Evolutionary conservation across 2,329 filamentous ascomycete species (phyloP).

Genomic region (Talaromyces marneffei): DNA sequence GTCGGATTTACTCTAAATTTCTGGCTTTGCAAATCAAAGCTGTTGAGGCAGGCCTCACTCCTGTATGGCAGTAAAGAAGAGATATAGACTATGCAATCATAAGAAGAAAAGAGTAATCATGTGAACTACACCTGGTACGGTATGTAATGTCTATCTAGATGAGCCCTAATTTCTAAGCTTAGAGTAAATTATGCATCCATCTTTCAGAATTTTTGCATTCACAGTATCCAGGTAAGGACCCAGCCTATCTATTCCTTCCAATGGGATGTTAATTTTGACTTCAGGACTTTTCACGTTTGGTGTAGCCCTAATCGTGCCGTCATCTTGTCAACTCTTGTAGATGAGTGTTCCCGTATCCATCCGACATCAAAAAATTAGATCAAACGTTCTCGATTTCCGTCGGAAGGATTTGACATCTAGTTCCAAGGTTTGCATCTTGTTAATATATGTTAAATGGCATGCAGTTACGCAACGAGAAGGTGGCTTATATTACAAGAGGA

Average conservation of each 20-base stretch:
- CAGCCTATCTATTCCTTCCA: background rate
- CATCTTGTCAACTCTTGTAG: background rate
- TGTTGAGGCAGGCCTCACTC: slow-evolving; percentile 34
- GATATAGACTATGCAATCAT: background rate
- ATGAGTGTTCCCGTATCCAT: background rate
- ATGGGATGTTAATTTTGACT: background rate
- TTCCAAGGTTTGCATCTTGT: background rate
- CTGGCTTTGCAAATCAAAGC: slow-evolving; percentile 49
- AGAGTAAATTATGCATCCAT: background rate
- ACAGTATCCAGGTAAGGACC: background rate
- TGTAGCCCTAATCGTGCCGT: background rate
- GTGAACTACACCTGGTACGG: background rate
- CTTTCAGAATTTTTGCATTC: background rate
- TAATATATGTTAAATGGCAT: background rate
- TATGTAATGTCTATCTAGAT: background rate
- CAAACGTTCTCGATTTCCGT: background rate
- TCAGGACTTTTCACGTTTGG: background rate
- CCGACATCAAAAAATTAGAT: background rate
- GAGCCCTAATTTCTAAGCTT: background rate
- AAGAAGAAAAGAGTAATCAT: background rate
- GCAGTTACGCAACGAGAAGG: background rate
- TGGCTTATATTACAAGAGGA: background rate
- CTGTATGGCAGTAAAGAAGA: slow-evolving; percentile 2
- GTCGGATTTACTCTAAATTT: slow-evolving; percentile 54
- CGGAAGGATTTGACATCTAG: background rate